A percentile compares a stretch with the other conserved stretches of the same genome.
Evolutionary conservation across 2,329 filamentous ascomycete species (phyloP).

Genomic region (Cladobotryum mycophilum): DNA sequence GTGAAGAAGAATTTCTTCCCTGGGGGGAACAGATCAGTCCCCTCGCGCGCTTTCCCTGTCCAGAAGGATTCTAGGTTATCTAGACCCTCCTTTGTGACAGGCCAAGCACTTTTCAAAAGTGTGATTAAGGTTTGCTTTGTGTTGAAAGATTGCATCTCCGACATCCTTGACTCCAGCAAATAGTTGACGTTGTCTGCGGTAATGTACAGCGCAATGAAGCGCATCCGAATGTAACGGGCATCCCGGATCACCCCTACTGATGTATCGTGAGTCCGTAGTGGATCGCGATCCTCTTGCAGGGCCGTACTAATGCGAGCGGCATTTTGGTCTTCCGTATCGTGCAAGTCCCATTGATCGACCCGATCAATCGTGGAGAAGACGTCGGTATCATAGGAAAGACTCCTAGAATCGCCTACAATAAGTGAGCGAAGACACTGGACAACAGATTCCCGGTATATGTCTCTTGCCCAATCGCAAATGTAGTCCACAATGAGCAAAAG

Average conservation of each 20-base stretch:
- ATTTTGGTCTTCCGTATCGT: neutral
- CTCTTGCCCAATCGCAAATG: neutral
- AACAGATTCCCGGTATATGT: neutral
- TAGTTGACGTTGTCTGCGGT: neutral
- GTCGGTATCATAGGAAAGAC: neutral
- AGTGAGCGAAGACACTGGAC: neutral
- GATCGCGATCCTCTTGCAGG: neutral
- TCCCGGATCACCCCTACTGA: neutral
- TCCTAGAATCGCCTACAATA: neutral
- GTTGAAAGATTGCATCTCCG: too few relatives aligned
- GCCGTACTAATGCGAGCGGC: neutral
- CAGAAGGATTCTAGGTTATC: too few relatives aligned
- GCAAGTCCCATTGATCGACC: neutral
- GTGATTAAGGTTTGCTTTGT: too few relatives aligned
- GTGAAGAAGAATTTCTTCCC: too few relatives aligned
- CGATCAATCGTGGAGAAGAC: neutral
- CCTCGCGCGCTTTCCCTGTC: too few relatives aligned
- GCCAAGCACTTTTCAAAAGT: too few relatives aligned
- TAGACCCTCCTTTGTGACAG: too few relatives aligned
- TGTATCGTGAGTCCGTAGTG: neutral
- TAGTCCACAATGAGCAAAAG: neutral
- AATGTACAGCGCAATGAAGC: neutral
- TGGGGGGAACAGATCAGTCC: too few relatives aligned
- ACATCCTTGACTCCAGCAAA: too few relatives aligned
- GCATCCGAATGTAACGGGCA: neutral